phyloP scores from a whole-genome alignment of 129 eudicot species.

The Saposhnikovia divaricata region DNA sequence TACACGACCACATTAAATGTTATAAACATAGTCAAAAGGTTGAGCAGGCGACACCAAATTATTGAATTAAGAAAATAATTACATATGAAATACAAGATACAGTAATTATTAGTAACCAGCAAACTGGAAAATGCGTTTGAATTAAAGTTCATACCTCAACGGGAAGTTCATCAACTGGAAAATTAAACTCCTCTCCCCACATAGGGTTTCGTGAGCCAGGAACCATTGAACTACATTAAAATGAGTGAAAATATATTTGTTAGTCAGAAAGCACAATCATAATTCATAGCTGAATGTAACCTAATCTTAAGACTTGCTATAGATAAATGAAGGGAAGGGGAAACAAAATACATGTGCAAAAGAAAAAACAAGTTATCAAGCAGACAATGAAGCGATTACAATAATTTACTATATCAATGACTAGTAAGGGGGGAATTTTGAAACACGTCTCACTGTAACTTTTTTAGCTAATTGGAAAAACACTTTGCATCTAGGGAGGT shows the following conservation, averaged over 20 bases:
- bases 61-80: too few relatives aligned
- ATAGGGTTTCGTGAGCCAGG: conserved; percentile 99
- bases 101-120: too few relatives aligned
- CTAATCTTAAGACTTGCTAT: not conserved
- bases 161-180: conserved; percentile 89
- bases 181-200: conserved; percentile 99
- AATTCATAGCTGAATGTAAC: not conserved
- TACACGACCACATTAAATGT: not conserved
- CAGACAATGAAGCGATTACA: not conserved
- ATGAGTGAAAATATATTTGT: not conserved
- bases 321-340: not conserved
- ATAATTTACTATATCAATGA: not conserved
- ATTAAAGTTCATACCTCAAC: conserved; percentile 53
- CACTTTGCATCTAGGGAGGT: not conserved
- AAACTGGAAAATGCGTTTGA: too few relatives aligned
- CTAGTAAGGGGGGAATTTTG: not conserved
- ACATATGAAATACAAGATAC: not conserved
- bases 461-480: not conserved
- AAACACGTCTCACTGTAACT: not conserved
- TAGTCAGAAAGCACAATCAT: not conserved
- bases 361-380: not conserved
- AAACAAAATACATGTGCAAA: not conserved
- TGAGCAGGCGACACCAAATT: not conserved
- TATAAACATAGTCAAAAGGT: too few relatives aligned
- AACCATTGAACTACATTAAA: conserved; percentile 91